These are phyloP conservation scores for Lipomyces mesembrius DNA, from an alignment of 805 yeast genomes.

Conservation along the genomic window DNA sequence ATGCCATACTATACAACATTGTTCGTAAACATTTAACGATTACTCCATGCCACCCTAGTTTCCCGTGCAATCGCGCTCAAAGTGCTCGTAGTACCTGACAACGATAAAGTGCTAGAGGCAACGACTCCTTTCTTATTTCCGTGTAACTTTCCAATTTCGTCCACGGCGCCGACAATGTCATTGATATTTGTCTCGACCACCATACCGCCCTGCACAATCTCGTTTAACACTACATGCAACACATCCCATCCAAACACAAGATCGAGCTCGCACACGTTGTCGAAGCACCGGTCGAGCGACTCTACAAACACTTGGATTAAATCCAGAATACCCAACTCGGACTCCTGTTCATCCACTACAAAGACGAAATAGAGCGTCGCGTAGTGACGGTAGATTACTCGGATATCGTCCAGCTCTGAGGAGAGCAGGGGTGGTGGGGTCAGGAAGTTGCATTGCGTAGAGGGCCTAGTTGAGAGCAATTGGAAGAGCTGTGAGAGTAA, in stretches of 20 bases:
- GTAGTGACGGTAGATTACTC: slow-evolving; percentile 90
- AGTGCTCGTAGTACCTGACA: slow-evolving; percentile 33
- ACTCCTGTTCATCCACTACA: slow-evolving; percentile 93
- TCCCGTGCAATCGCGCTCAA: slow-evolving; percentile 34
- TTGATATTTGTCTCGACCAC: slow-evolving; percentile 89
- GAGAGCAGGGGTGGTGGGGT: slow-evolving; percentile 82
- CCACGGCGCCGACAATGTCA: slow-evolving; percentile 69
- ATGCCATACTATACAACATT: background rate
- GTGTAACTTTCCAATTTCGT: slow-evolving; percentile 41
- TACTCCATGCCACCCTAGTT: slow-evolving; percentile 37
- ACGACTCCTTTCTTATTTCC: slow-evolving; percentile 34
- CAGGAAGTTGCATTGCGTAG: slow-evolving; percentile 82
- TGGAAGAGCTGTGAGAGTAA: slow-evolving; percentile 82
- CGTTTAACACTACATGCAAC: slow-evolving; percentile 79
- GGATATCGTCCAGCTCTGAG: slow-evolving; percentile 63
- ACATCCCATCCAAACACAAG: slow-evolving; percentile 99
- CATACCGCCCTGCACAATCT: slow-evolving; percentile 96
- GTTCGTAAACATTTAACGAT: slow-evolving; percentile 18
- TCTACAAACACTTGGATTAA: slow-evolving; percentile 96
- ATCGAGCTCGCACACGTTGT: slow-evolving; percentile 93
- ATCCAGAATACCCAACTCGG: slow-evolving; percentile 91
- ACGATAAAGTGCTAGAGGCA: slow-evolving; percentile 31
- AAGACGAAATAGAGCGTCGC: slow-evolving; percentile 96
- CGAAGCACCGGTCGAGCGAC: slow-evolving; percentile 88
- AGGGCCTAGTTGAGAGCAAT: slow-evolving; percentile 69